Conservation (phyloP, 345 rosid genomes). For the Durio zibethinus region DNA sequence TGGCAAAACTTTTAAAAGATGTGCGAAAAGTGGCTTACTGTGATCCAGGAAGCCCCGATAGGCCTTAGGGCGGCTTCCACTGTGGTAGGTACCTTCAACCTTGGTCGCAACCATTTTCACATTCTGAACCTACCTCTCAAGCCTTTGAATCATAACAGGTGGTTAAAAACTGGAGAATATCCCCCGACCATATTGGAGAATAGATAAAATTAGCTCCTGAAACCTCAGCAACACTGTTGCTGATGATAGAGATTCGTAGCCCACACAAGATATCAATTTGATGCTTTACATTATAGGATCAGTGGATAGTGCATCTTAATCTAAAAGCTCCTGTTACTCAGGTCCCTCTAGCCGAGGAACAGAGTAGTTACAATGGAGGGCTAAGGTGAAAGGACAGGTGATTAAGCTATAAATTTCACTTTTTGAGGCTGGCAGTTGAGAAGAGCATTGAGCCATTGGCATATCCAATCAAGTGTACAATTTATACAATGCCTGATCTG, state of each 20-base stretch:
- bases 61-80: background rate
- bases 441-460: conserved; percentile 1
- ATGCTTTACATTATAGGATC: background rate
- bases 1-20: background rate
- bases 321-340: background rate
- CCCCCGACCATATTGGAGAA: background rate
- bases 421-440: conserved; percentile 5
- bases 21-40: background rate
- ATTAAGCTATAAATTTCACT: background rate
- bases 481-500: conserved; percentile 12
- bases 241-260: background rate
- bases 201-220: background rate
- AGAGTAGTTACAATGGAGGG: background rate
- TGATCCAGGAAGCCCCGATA: too few relatives aligned
- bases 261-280: background rate
- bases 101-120: background rate
- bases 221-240: background rate
- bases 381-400: conserved; percentile 1
- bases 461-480: conserved; percentile 17
- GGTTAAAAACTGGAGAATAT: background rate
- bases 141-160: background rate
- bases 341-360: background rate
- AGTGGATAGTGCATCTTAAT: background rate
- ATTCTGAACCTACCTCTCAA: background rate
- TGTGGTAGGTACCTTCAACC: background rate